Percentiles rank a stretch among this genome's conserved stretches.
phyloP scores from a whole-genome alignment of 2,329 filamentous ascomycete species.

The Beauveria sp. region DNA sequence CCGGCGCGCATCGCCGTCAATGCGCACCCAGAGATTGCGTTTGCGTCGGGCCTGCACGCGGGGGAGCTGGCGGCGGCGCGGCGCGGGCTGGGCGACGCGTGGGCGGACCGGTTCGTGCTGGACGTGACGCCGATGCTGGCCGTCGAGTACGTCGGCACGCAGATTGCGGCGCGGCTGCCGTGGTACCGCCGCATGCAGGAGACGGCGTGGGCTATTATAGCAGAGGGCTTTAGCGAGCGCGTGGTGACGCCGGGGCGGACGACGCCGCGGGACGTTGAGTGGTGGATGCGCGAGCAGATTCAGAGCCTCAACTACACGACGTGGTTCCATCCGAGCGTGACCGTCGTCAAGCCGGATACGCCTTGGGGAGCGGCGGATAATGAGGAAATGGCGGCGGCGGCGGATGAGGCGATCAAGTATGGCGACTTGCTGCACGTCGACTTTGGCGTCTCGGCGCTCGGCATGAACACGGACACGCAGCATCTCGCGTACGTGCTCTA shows the following conservation, averaged over 20 bases:
- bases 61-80: conserved; percentile 34
- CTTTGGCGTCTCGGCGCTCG: conserved; percentile 39
- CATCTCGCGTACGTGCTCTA: conserved; percentile 41
- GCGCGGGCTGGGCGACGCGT: conserved; percentile 28
- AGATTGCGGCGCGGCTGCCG: conserved; percentile 29
- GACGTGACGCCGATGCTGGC: conserved; percentile 34
- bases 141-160: conserved; percentile 38
- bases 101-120: conserved; percentile 30
- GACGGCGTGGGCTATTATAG: conserved; percentile 44
- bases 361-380: conserved; percentile 3
- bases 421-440: conserved; percentile 43
- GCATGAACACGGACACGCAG: conserved; percentile 43
- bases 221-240: conserved; percentile 35
- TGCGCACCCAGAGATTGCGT: conserved; percentile 36
- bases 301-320: conserved; percentile 43
- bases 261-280: conserved; percentile 39
- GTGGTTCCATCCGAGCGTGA: conserved; percentile 43
- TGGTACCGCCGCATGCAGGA: conserved; percentile 40
- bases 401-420: conserved; percentile 25
- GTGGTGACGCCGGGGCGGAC: conserved; percentile 35
- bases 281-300: conserved; percentile 44
- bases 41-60: conserved; percentile 39
- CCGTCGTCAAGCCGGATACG: conserved; percentile 26
- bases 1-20: conserved; percentile 35
- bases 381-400: not conserved